Percentiles rank a stretch among this genome's conserved stretches.
Evolutionary conservation across 352 stramenopile species (phyloP).

Genomic region (Peronosclerospora sorghi): DNA sequence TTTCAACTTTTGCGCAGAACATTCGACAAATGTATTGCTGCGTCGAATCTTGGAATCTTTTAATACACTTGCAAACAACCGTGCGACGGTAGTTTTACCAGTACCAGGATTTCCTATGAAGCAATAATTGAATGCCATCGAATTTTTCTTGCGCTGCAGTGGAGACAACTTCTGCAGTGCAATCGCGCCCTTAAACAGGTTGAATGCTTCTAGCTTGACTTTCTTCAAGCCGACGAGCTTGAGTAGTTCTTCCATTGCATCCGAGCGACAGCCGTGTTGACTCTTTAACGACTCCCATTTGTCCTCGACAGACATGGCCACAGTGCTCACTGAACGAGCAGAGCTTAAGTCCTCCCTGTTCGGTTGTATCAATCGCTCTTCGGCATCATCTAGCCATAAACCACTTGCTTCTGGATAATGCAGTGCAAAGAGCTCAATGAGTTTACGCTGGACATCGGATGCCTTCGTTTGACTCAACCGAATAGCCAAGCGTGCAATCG

Average conservation of each 20-base stretch:
- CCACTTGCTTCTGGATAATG: conserved; percentile 41
- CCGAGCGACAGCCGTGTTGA: conserved; percentile 31
- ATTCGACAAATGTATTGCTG: conserved; percentile 27
- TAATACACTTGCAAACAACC: conserved; percentile 75
- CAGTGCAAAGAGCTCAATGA: conserved; percentile 35
- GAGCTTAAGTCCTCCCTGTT: too few relatives aligned
- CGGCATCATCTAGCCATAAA: conserved; percentile 27
- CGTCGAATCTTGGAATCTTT: conserved; percentile 57
- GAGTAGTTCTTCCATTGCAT: conserved; percentile 75
- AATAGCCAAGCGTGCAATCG: conserved; percentile 27
- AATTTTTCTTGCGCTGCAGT: conserved; percentile 59
- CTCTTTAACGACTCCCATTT: conserved; percentile 55
- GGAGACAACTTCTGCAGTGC: conserved; percentile 39
- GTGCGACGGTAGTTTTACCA: conserved; percentile 73
- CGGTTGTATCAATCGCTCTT: conserved; percentile 12
- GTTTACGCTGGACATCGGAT: conserved; percentile 19
- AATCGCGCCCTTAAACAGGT: conserved; percentile 69
- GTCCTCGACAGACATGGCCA: conserved; percentile 17
- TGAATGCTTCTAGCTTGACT: conserved; percentile 67
- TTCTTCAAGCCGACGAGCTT: conserved; percentile 72
- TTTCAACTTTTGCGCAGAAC: conserved; percentile 61
- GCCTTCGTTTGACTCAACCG: conserved; percentile 9
- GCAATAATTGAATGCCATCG: conserved; percentile 57
- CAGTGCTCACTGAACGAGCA: background rate
- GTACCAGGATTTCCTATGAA: conserved; percentile 67